Percentiles rank a stretch among this genome's conserved stretches.
These are phyloP conservation scores for Cladosporium cucumerinum DNA, from an alignment of 2,329 filamentous ascomycete genomes.

Conservation along the genomic window DNA sequence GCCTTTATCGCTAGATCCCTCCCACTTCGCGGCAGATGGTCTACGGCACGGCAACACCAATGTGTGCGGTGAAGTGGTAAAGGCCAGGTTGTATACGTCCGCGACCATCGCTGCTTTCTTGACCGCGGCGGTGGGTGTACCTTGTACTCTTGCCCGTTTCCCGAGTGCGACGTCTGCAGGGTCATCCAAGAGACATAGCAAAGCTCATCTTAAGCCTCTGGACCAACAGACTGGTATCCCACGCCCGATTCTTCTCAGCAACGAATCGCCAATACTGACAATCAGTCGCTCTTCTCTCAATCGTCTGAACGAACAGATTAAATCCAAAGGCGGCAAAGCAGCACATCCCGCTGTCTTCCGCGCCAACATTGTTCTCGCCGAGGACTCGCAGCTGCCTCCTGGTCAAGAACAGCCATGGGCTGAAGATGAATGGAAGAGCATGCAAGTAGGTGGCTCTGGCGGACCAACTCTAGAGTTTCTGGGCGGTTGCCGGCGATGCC, in stretches of 20 bases:
- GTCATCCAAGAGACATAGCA: slow-evolving; percentile 63
- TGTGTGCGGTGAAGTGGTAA: slow-evolving; percentile 79
- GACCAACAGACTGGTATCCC: slow-evolving; percentile 27
- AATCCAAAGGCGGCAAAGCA: slow-evolving; percentile 56
- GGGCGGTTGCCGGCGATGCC: slow-evolving; percentile 81
- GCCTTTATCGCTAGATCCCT: slow-evolving; percentile 67
- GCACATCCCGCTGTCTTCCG: slow-evolving; percentile 76
- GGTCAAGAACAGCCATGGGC: slow-evolving; percentile 60
- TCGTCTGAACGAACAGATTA: slow-evolving; percentile 71
- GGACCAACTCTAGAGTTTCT: slow-evolving; percentile 60
- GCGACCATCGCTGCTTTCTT: slow-evolving; percentile 71
- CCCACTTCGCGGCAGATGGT: slow-evolving; percentile 48
- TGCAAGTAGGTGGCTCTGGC: slow-evolving; percentile 62
- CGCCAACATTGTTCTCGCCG: slow-evolving; percentile 77
- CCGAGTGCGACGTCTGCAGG: slow-evolving; percentile 57
- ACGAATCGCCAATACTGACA: slow-evolving; percentile 88
- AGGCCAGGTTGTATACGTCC: slow-evolving; percentile 67
- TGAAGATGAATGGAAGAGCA: slow-evolving; percentile 72
- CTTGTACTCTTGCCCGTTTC: slow-evolving; percentile 81
- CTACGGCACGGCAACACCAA: slow-evolving; percentile 49
- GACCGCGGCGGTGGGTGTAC: slow-evolving; percentile 67
- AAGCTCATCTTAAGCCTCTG: slow-evolving; percentile 59
- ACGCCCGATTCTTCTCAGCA: slow-evolving; percentile 73
- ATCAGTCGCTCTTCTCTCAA: slow-evolving; percentile 78
- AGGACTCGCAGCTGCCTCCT: slow-evolving; percentile 42